Conservation (phyloP, 106 monocot genomes). For the Narthecium ossifragum region DNA sequence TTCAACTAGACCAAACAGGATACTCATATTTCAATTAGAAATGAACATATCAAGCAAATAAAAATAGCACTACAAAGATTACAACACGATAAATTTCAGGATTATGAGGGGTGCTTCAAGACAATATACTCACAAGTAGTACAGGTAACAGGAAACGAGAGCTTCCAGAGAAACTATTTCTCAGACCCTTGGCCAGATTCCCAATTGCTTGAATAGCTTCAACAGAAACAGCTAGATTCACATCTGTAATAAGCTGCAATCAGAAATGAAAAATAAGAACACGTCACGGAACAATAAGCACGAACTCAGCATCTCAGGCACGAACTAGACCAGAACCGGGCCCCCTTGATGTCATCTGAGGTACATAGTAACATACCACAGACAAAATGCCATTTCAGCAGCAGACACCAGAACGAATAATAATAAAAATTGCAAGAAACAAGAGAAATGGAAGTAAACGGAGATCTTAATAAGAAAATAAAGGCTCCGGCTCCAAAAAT, state of each 20-base stretch:
- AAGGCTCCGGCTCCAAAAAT: too few species aligned
- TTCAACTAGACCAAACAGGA: too few species aligned
- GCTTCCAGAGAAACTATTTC: slow-evolving; percentile 81
- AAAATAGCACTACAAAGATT: neutral
- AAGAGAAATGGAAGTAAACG: too few species aligned
- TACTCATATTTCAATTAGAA: too few species aligned
- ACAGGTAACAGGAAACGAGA: slow-evolving; percentile 80
- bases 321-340: too few species aligned
- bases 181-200: slow-evolving; percentile 80
- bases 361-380: too few species aligned
- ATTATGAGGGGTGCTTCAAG: neutral
- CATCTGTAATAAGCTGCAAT: slow-evolving; percentile 87
- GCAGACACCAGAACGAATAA: too few species aligned
- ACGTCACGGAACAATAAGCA: neutral
- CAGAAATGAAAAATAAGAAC: neutral
- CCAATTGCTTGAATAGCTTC: slow-evolving; percentile 96
- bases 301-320: too few species aligned
- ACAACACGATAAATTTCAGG: neutral
- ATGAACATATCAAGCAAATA: neutral
- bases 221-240: slow-evolving; percentile 93
- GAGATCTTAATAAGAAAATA: too few species aligned
- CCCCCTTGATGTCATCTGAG: too few species aligned
- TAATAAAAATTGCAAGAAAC: too few species aligned
- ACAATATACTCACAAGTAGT: slow-evolving; percentile 57
- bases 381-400: too few species aligned